Conservation (phyloP, 2,329 filamentous ascomycete species). For the Westerdykella aurantiaca region DNA sequence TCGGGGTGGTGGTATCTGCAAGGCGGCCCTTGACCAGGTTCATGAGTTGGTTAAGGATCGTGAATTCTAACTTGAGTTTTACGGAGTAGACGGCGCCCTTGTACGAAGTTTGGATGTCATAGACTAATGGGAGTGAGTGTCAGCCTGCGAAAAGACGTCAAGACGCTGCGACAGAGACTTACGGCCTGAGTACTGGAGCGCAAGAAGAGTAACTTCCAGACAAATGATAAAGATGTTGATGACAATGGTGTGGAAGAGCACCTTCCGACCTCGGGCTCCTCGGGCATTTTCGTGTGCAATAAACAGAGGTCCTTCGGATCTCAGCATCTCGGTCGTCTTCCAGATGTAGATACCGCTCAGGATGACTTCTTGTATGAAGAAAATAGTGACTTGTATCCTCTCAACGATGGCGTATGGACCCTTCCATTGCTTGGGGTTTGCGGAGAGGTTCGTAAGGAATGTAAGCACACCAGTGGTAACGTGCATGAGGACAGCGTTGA, state of each 20-base stretch:
- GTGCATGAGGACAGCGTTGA: constrained; percentile 50
- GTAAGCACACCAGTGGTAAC: constrained; percentile 51
- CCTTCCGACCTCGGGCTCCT: constrained; percentile 16
- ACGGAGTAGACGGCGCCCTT: constrained; percentile 40
- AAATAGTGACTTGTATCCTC: constrained; percentile 37
- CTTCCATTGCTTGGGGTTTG: constrained; percentile 4
- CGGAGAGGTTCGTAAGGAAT: constrained; percentile 45
- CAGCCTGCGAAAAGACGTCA: constrained; percentile 28
- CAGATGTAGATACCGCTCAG: constrained; percentile 45
- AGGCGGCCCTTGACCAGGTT: constrained; percentile 4
- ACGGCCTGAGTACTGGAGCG: constrained; percentile 33
- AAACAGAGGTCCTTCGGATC: constrained; percentile 12
- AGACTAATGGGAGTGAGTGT: constrained; percentile 13
- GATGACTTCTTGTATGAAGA: constrained; percentile 36
- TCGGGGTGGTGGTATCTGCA: constrained; percentile 1
- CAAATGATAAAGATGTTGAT: constrained; percentile 38
- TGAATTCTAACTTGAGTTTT: constrained; percentile 50
- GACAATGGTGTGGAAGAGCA: constrained; percentile 31
- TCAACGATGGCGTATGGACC: constrained; percentile 33
- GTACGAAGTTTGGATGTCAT: constrained; percentile 34
- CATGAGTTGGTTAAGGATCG: constrained; percentile 42
- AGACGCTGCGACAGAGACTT: constrained; percentile 34
- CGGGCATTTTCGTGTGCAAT: constrained; percentile 5
- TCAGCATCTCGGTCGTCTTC: constrained; percentile 44
- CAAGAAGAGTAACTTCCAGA: constrained; percentile 37